Base-by-base conservation (phyloP, 257 asterid species). In the Pogostemon cablin region DNA sequence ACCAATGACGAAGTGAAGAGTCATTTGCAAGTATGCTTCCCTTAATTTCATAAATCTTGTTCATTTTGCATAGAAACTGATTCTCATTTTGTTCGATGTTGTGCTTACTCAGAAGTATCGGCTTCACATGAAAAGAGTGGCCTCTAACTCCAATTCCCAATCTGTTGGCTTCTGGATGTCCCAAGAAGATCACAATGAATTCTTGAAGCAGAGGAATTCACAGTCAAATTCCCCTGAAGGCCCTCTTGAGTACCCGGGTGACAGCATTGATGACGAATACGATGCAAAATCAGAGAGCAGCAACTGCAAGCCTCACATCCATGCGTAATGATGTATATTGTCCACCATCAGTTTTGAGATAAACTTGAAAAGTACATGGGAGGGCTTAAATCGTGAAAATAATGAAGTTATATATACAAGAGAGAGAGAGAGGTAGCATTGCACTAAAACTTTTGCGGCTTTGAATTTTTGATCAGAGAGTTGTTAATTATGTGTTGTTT, bases 1-100 rank as follows among this genome's bases (percentile, higher is more conserved):
- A 88, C 98, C 15, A 93, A 93, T 52, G 98, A 93, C 65, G 98
- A 93, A 90, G 98, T 93, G 69, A 93, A 93, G 90, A 88, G 96
- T 77, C 98, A 93, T 81, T 82, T 93, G 76, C 98, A 93, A 74
- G 98, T 90, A 66, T 35, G 87, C 73, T 40, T 9, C 5, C 35
- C 25, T 73, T 20, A 6, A 44, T 42, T 63, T n/a, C 3, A 5
- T 9, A 17, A 43, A n/a, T 34, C 47, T 37, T 6, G 1, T 58
- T 52, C 62, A 47, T 52, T 37, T 25, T 25, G 32, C 8, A 50
- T 58, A 44, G 35, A 65, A 40, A 0, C 17, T 55, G 2, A 17
- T 73, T 11, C 10, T 65, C 39, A 39, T 59, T 12, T 53, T 56
- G 0, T 10, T 44, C n/a, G 20, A 57, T 44, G 34, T 38, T 50